phyloP scores from a whole-genome alignment of 345 rosid species.

The Lepidium africanum region DNA sequence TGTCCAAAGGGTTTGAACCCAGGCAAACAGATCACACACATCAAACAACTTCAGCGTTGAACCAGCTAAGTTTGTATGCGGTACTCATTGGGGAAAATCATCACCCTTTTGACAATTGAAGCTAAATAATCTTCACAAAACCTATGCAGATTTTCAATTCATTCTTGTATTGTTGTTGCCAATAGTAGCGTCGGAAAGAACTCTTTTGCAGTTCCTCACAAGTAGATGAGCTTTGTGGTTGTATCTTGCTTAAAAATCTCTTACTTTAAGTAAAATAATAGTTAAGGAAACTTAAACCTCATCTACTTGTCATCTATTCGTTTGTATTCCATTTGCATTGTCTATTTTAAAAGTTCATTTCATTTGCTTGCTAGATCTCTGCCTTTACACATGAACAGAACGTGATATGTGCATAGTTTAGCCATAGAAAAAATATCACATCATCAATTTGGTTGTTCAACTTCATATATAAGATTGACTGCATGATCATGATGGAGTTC shows the following conservation, averaged over 20 bases:
- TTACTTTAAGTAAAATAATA: constrained; percentile 18
- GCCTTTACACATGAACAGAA: neutral
- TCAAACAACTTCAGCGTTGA: constrained; percentile 64
- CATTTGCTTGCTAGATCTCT: constrained; percentile 3
- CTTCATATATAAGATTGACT: neutral
- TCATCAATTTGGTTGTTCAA: neutral
- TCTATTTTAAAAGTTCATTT: neutral
- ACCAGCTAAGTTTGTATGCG: neutral
- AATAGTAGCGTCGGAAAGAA: neutral
- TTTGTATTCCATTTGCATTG: constrained; percentile 15
- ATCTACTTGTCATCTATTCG: constrained; percentile 19
- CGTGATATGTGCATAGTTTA: neutral
- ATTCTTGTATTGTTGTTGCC: constrained; percentile 20
- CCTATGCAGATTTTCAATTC: neutral
- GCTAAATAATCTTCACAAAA: constrained; percentile 25
- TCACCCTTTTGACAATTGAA: neutral
- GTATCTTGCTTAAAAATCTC: constrained; percentile 2
- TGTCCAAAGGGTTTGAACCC: constrained; percentile 99
- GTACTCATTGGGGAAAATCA: neutral
- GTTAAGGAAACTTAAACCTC: neutral
- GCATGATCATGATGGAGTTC: neutral
- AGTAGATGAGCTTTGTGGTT: constrained; percentile 23
- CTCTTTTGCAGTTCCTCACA: constrained; percentile 14
- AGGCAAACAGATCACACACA: constrained; percentile 76
- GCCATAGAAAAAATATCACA: neutral